Base-by-base conservation (phyloP, 78 protist genomes). In the Speleostelium caveatum region DNA sequence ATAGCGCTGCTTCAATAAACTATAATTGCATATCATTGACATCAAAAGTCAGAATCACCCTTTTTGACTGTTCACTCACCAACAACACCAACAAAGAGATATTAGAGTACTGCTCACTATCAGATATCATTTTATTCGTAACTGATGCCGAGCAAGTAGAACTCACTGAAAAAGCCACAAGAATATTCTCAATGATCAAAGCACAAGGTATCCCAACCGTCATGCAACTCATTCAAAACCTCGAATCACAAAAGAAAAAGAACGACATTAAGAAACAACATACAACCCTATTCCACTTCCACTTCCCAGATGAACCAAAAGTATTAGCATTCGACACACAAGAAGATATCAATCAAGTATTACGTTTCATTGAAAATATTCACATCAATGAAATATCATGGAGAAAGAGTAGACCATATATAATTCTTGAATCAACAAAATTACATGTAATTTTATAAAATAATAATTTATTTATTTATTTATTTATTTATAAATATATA, bases 141-240 rank as follows among this genome's bases (percentile, higher is more conserved):
- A 10, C 73, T 68, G 78, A 86, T 42, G 76, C 85, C 0, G 24
- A 51, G 26, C 62, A 60, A 33, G 1, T 49, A 0, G 30, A 75
- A 14, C 38, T 76, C 49, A 62, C 41, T 14, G 83, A 80, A 33
- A 30, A 28, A 19, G 79, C 86, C 2, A 75, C 76, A 72, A 74
- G 86, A 21, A 42, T 68, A 26, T 73, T 91, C 33, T 56, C 88
- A 3, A 76, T 86, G 3, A 55, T 95, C 38, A 89, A 86, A 61
- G 90, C 96, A 32, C 97, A 95, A 56, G 93, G 95, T 12, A 42
- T 93, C 21, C 97, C 97, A 42, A 61, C 96, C 1, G 92, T 86
- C 0, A 88, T 67, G 87, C 42, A 78, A 39, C 45, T 87, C 30
- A 36, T 95, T 24, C 96, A 94, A 30, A 83, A 85, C 30, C 22